A percentile compares a stretch with the other conserved stretches of the same genome.
These are phyloP conservation scores for Cichorium intybus DNA, from an alignment of 140 eudicot species.

Conservation along the genomic window DNA sequence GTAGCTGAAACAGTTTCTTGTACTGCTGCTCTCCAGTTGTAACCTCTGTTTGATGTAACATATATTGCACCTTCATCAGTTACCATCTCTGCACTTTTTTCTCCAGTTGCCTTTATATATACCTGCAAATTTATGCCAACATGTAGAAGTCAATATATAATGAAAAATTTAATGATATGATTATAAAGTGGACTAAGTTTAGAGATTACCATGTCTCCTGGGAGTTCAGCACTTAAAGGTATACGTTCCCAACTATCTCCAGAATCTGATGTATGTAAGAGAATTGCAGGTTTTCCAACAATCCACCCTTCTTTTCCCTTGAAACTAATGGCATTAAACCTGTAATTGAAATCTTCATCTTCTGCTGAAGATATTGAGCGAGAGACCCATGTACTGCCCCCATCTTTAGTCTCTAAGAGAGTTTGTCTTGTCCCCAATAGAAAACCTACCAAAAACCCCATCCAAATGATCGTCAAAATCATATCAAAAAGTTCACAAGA, in stretches of 20 bases:
- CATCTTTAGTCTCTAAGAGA: constrained; percentile 90
- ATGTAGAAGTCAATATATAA: background rate
- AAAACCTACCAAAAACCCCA: constrained; percentile 62
- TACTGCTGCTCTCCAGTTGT: constrained; percentile 97
- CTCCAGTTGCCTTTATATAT: constrained; percentile 88
- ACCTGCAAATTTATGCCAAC: constrained; percentile 47
- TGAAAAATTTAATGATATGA: background rate
- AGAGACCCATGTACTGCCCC: constrained; percentile 77
- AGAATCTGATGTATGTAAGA: constrained; percentile 78
- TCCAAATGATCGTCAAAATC: constrained; percentile 8
- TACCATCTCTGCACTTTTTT: constrained; percentile 96
- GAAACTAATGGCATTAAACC: constrained; percentile 84
- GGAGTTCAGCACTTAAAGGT: constrained; percentile 93
- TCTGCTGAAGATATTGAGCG: constrained; percentile 90
- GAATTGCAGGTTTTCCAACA: constrained; percentile 92
- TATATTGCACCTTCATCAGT: constrained; percentile 99
- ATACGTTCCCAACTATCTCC: constrained; percentile 96
- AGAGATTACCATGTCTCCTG: constrained; percentile 81
- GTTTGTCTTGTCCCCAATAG: constrained; percentile 96
- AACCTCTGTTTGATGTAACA: constrained; percentile 86
- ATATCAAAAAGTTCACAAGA: background rate
- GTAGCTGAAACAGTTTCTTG: constrained; percentile 99
- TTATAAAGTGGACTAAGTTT: background rate
- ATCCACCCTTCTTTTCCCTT: constrained; percentile 98
- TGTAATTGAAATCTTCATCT: constrained; percentile 92